These are phyloP conservation scores for Kurtzmaniella quercitrusa DNA, from an alignment of 1,139 yeast species.

Conservation along the genomic window DNA sequence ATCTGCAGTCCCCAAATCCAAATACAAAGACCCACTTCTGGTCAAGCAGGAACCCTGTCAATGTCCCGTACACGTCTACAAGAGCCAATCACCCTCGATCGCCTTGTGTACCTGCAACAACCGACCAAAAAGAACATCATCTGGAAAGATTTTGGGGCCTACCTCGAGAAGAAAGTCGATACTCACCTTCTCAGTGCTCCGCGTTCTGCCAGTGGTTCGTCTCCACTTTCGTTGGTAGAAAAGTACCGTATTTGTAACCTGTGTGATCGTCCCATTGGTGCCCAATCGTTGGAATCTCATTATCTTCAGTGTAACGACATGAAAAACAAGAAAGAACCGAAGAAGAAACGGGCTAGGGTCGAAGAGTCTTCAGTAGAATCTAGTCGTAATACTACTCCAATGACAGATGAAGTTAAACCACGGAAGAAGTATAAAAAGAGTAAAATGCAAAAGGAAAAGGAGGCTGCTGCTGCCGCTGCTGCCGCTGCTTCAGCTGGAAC, in stretches of 20 bases:
- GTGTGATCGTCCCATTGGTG: constrained; percentile 63
- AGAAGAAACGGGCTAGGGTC: constrained; percentile 32
- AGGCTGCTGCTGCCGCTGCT: constrained; percentile 44
- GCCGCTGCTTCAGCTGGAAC: constrained; percentile 35
- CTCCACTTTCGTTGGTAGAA: constrained; percentile 41
- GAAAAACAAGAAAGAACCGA: constrained; percentile 38
- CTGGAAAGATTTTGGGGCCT: constrained; percentile 65
- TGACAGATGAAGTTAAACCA: constrained; percentile 21
- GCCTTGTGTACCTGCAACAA: constrained; percentile 8
- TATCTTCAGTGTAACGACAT: constrained; percentile 44
- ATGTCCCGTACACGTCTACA: constrained; percentile 3
- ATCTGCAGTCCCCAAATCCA: neutral
- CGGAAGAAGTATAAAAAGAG: constrained; percentile 46
- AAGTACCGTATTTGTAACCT: constrained; percentile 61
- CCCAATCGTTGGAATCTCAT: constrained; percentile 42
- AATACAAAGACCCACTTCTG: neutral
- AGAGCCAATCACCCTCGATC: constrained; percentile 3
- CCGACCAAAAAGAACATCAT: constrained; percentile 20
- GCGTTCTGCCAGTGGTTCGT: constrained; percentile 22
- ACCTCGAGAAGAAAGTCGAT: constrained; percentile 46
- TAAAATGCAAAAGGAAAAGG: constrained; percentile 42
- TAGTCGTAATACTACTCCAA: constrained; percentile 38
- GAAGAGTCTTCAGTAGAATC: constrained; percentile 42
- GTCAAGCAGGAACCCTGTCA: constrained; percentile 2
- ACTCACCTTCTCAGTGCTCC: constrained; percentile 16